A percentile compares a stretch with the other conserved stretches of the same genome.
Evolutionary conservation across 257 asterid species (phyloP).

Genomic region (Oldenlandia corymbosa): DNA sequence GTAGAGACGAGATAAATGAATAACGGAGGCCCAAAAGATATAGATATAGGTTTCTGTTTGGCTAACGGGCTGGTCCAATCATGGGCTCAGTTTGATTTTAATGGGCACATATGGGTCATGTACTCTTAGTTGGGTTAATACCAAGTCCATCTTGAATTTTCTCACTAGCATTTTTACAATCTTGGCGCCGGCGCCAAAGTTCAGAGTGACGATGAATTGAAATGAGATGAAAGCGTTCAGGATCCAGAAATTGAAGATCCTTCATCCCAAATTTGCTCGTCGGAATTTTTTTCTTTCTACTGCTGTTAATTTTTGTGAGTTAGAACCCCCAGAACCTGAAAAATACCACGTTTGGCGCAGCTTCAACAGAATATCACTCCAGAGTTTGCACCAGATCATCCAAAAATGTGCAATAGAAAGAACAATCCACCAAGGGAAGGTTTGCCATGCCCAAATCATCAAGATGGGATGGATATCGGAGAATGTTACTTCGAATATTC

Average conservation of each 20-base stretch:
- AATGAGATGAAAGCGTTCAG: conserved; percentile 46
- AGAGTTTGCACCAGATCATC: conserved; percentile 40
- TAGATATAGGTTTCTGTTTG: too few relatives aligned
- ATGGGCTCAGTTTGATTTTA: background rate
- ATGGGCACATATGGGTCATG: background rate
- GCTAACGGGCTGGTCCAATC: background rate
- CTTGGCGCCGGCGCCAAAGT: background rate
- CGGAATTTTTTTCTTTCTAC: conserved; percentile 29
- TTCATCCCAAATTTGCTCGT: conserved; percentile 8
- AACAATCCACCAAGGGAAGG: conserved; percentile 37
- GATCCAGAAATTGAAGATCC: conserved; percentile 23
- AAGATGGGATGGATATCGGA: conserved; percentile 49
- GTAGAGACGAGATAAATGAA: too few relatives aligned
- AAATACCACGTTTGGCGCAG: conserved; percentile 19
- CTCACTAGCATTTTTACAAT: too few relatives aligned
- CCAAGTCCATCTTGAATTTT: too few relatives aligned
- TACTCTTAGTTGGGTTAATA: too few relatives aligned
- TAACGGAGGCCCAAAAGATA: too few relatives aligned
- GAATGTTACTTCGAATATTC: conserved; percentile 60
- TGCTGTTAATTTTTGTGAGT: conserved; percentile 18
- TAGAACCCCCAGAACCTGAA: conserved; percentile 14
- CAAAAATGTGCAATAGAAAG: conserved; percentile 52
- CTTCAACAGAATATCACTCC: background rate
- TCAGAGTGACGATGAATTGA: background rate
- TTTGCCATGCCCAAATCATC: conserved; percentile 53